Conservation (phyloP, 1,284 basidiomycete species). For the Mrakiaceae sp. region DNA sequence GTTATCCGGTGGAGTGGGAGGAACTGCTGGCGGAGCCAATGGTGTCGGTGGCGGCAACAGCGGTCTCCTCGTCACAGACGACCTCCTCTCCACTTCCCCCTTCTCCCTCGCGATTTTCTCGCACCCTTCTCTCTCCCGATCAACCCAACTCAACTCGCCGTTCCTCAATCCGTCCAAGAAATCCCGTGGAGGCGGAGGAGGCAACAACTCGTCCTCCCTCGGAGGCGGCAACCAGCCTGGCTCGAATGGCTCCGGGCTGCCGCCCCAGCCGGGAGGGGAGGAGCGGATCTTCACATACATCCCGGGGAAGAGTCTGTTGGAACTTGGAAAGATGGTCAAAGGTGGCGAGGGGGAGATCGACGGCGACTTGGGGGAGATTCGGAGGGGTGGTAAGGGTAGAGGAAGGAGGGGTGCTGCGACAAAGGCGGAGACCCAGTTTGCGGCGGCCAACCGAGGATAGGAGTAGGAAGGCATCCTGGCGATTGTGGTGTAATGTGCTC, state of each 20-base stretch:
- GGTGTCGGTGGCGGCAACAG: too few relatives aligned
- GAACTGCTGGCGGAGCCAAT: too few relatives aligned
- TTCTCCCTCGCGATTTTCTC: constrained; percentile 13
- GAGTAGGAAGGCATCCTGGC: too few relatives aligned
- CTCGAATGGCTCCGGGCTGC: neutral
- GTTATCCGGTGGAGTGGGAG: neutral
- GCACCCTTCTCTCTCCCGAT: constrained; percentile 14
- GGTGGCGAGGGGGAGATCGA: constrained; percentile 15
- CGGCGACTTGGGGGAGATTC: constrained; percentile 16
- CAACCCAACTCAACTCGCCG: neutral
- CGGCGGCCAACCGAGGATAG: neutral
- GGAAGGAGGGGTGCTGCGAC: constrained; percentile 15
- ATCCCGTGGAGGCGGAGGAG: neutral
- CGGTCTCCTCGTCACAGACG: constrained; percentile 1
- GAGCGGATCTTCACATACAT: constrained; percentile 13
- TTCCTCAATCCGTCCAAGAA: neutral
- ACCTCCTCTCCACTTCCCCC: constrained; percentile 4
- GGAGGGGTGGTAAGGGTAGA: constrained; percentile 13
- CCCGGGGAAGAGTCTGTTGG: constrained; percentile 14
- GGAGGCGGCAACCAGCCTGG: neutral
- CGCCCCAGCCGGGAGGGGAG: constrained; percentile 1
- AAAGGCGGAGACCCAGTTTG: constrained; percentile 4
- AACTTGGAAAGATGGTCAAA: constrained; percentile 16
- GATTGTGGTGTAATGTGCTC: too few relatives aligned
- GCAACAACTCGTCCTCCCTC: neutral